phyloP scores from a whole-genome alignment of 441 rosid species.

The Metrosideros polymorpha region DNA sequence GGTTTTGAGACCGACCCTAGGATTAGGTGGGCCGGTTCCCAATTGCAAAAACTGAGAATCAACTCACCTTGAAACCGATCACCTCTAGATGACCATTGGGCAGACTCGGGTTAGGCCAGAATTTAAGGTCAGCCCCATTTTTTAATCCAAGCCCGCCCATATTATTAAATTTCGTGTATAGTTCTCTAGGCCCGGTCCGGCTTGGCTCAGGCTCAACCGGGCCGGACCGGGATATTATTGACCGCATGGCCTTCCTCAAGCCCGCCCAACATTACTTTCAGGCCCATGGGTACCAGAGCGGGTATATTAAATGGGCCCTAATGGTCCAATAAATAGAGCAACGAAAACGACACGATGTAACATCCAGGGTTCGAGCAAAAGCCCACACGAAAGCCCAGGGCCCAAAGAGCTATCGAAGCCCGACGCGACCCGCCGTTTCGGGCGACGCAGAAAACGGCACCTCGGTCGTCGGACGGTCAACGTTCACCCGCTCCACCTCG shows the following conservation, averaged over 20 bases:
- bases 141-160: not conserved
- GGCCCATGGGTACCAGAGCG: not conserved
- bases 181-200: fast-evolving
- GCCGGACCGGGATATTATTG: not conserved
- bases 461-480: not conserved
- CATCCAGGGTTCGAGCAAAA: not conserved
- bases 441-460: not conserved
- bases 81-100: too few relatives aligned
- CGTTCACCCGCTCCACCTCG: not conserved
- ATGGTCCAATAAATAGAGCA: not conserved
- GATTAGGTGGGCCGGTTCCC: too few relatives aligned
- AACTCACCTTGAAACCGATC: fast-evolving
- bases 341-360: not conserved
- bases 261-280: not conserved
- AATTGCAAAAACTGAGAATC: too few relatives aligned
- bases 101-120: not conserved
- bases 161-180: not conserved
- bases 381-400: not conserved
- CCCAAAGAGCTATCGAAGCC: not conserved
- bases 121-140: not conserved
- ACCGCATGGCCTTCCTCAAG: not conserved
- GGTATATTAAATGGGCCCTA: not conserved
- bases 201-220: not conserved
- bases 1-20: too few relatives aligned
- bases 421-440: not conserved